A percentile compares a stretch with the other conserved stretches of the same genome.
Conservation (phyloP, 306 rosid genomes). For the Cicer judaicum region DNA sequence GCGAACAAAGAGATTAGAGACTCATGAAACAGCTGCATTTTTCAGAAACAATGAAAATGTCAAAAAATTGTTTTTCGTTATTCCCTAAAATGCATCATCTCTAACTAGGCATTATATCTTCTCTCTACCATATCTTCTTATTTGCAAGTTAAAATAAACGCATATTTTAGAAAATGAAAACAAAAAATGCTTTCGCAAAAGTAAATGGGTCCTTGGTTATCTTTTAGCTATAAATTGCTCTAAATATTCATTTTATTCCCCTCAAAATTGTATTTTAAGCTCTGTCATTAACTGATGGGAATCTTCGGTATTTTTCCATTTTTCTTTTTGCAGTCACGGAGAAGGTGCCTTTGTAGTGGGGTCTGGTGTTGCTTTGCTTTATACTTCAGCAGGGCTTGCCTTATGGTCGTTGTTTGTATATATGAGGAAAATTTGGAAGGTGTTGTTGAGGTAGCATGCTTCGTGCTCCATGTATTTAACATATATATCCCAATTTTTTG, state of each 20-base stretch:
- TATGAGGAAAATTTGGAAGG: constrained; percentile 86
- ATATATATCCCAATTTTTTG: constrained; percentile 24
- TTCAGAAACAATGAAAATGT: no score
- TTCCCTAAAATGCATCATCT: no score
- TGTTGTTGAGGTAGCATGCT: constrained; percentile 64
- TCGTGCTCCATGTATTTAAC: constrained; percentile 41
- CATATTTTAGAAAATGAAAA: no score
- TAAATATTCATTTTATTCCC: constrained; percentile 20
- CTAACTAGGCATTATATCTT: no score
- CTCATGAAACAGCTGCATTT: no score
- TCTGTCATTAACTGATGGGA: constrained; percentile 1
- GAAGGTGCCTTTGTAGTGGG: constrained; percentile 68
- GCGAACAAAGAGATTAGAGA: no score
- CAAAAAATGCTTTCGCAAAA: no score
- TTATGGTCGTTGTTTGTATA: constrained; percentile 89
- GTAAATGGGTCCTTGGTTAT: no score
- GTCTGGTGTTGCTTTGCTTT: constrained; percentile 82
- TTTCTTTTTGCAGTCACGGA: constrained; percentile 67
- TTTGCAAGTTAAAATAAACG: no score
- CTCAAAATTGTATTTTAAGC: constrained; percentile 20
- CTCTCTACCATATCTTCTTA: no score
- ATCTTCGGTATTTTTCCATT: constrained; percentile 1
- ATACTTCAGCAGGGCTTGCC: constrained; percentile 95
- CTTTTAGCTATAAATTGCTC: not conserved
- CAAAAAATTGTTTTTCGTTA: no score